These are phyloP conservation scores for Adenanthera pavonina DNA, from an alignment of 306 rosid genomes.

Conservation along the genomic window DNA sequence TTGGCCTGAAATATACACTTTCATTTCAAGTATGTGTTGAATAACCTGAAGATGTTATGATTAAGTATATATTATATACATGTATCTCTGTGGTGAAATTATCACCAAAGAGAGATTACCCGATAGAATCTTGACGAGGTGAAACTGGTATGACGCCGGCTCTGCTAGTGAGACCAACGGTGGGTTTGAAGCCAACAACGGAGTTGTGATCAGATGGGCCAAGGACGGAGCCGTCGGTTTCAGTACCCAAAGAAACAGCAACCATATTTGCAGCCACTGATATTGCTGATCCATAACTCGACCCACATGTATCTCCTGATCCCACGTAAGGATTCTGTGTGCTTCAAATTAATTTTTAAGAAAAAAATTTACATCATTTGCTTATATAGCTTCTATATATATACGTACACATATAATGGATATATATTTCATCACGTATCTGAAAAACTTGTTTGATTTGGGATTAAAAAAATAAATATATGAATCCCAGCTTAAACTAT, in stretches of 20 bases:
- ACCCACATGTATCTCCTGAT: slow-evolving; percentile 57
- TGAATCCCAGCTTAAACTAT: no score
- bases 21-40: background rate
- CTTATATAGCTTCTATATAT: no score
- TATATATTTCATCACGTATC: no score
- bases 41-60: no score
- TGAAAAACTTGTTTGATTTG: no score
- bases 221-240: slow-evolving; percentile 63
- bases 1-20: slow-evolving; percentile 51
- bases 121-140: slow-evolving; percentile 67
- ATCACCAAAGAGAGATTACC: slow-evolving; percentile 44
- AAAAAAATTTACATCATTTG: no score
- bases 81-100: no score
- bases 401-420: no score
- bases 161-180: slow-evolving; percentile 76
- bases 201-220: slow-evolving; percentile 71
- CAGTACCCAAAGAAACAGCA: slow-evolving; percentile 66
- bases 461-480: no score
- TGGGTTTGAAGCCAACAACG: slow-evolving; percentile 77
- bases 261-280: slow-evolving; percentile 77
- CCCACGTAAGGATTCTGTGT: slow-evolving; percentile 66
- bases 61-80: no score
- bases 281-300: slow-evolving; percentile 70
- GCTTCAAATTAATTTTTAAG: no score
- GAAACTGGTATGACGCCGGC: slow-evolving; percentile 67